Evolutionary conservation across 129 eudicot species (phyloP).

Genomic region (sunflower (Helianthus annuus)): HanXRQr2.0-SUNRISE NC_035438.2:7341825-7342324

Average conservation of each 20-base stretch:
- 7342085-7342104: neutral
- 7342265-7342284: conserved; percentile 52
- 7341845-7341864: conserved; percentile 61
- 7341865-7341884: conserved; percentile 95
- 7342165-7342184: conserved; percentile 75
- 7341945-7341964: conserved; percentile 89
- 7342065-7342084: neutral
- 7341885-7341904: conserved; percentile 94
- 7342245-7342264: conserved; percentile 84
- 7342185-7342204: conserved; percentile 75
- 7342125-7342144: conserved; percentile 70
- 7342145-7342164: conserved; percentile 66
- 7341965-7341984: conserved; percentile 78
- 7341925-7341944: conserved; percentile 91
- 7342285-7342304: neutral
- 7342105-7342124: conserved; percentile 16
- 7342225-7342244: conserved; percentile 90
- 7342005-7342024: conserved; percentile 97
- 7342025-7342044: conserved; percentile 73
- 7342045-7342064: conserved; percentile 84
- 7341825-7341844: neutral
- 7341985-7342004: conserved; percentile 94
- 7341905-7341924: conserved; percentile 99
- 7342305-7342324: conserved; percentile 10
- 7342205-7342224: conserved; percentile 85